phyloP scores from a whole-genome alignment of 331 rosid genomes.

The Rhamnella rubrinervis region DNA sequence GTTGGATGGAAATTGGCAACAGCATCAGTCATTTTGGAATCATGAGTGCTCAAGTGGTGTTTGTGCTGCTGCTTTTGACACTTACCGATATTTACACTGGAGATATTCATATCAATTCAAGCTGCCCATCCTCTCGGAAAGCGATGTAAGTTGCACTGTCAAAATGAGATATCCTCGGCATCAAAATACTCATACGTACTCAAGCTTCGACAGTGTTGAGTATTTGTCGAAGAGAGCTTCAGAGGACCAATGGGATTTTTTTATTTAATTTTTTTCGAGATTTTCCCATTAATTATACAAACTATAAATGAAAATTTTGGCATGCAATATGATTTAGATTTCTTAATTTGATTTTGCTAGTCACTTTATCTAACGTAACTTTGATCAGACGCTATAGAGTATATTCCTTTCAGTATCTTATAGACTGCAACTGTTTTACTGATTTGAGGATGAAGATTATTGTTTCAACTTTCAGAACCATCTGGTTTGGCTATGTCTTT shows the following conservation, averaged over 20 bases:
- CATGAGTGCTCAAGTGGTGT: constrained; percentile 88
- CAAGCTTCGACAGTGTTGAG: not conserved
- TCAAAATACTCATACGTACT: constrained; percentile 13
- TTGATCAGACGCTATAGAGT: too few relatives aligned
- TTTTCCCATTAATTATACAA: constrained; percentile 16
- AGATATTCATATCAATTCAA: constrained; percentile 50
- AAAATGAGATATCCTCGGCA: constrained; percentile 5
- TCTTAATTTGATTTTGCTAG: not conserved
- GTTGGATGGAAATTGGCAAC: constrained; percentile 96
- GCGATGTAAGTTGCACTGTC: constrained; percentile 42
- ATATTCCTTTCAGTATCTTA: too few relatives aligned
- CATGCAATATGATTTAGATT: not conserved
- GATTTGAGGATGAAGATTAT: too few relatives aligned
- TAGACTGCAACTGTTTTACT: too few relatives aligned
- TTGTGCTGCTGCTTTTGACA: constrained; percentile 73
- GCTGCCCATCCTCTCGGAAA: constrained; percentile 46
- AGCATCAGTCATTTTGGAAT: constrained; percentile 92
- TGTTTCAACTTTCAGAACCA: too few relatives aligned
- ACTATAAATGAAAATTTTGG: constrained; percentile 26
- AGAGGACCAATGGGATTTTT: constrained; percentile 12
- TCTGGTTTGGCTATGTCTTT: too few relatives aligned
- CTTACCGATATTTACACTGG: constrained; percentile 71
- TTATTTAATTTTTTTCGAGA: constrained; percentile 9
- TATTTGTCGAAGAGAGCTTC: not conserved
- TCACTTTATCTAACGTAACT: too few relatives aligned